phyloP scores from a whole-genome alignment of 2,329 filamentous ascomycete species.

The Trichophaea hybrida region DNA sequence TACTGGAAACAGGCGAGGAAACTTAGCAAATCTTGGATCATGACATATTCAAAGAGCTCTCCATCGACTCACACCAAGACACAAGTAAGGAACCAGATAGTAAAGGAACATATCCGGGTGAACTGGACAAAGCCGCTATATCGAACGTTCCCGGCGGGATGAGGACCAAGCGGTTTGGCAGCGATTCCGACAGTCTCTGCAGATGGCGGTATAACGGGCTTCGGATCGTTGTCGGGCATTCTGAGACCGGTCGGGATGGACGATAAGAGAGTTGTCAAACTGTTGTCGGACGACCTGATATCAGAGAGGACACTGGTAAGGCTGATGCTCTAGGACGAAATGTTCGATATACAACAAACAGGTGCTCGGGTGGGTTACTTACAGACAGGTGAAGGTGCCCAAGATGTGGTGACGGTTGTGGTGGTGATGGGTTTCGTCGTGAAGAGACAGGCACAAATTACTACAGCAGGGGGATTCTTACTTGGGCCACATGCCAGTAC shows the following conservation, averaged over 20 bases:
- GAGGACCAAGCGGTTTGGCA: constrained; percentile 26
- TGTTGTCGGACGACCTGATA: no score
- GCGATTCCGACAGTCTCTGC: not conserved
- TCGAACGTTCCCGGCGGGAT: constrained; percentile 43
- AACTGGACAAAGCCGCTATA: constrained; percentile 40
- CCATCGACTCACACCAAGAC: constrained; percentile 36
- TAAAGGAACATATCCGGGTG: constrained; percentile 40
- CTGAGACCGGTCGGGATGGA: not conserved
- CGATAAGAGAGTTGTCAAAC: not conserved
- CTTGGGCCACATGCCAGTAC: no score
- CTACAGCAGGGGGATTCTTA: no score
- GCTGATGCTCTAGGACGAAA: no score
- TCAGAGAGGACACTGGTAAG: no score
- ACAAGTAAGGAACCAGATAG: constrained; percentile 40
- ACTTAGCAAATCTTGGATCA: not conserved
- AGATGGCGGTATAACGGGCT: not conserved
- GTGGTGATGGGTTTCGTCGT: not conserved
- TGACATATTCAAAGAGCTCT: not conserved
- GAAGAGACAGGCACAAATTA: no score
- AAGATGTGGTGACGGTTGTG: no score
- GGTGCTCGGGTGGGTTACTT: no score
- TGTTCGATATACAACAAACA: no score
- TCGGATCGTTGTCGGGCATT: not conserved
- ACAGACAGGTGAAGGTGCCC: no score
- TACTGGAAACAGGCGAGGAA: constrained; percentile 3